Evolutionary conservation across 2,329 filamentous ascomycete genomes (phyloP).

Genomic region (Trichoderma semiorbis): DNA sequence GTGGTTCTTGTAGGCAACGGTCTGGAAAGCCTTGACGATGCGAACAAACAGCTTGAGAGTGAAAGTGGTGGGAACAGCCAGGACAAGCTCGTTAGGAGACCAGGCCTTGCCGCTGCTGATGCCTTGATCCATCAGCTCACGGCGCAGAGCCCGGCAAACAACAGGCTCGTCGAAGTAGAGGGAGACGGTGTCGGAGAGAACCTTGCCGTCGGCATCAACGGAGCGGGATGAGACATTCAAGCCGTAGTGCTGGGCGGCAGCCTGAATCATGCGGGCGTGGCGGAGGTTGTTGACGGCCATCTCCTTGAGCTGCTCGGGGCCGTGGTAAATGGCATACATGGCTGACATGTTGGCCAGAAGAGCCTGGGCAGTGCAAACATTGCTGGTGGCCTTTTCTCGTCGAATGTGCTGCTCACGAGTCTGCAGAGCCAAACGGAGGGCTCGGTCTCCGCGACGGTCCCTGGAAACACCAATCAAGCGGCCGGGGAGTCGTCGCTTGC

Average conservation of each 20-base stretch:
- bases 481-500: constrained; percentile 92
- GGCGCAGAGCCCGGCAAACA: constrained; percentile 24
- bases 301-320: constrained; percentile 73
- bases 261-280: constrained; percentile 66
- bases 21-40: constrained; percentile 27
- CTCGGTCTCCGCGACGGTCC: constrained; percentile 77
- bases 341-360: constrained; percentile 93
- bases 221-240: constrained; percentile 59
- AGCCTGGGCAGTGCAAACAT: constrained; percentile 94
- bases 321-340: constrained; percentile 92
- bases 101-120: constrained; percentile 71
- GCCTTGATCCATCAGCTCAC: constrained; percentile 49
- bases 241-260: constrained; percentile 59
- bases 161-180: constrained; percentile 45
- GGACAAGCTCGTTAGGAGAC: constrained; percentile 25
- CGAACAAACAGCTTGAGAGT: constrained; percentile 23
- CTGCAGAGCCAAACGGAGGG: constrained; percentile 81
- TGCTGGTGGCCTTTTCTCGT: constrained; percentile 94
- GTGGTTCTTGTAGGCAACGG: constrained; percentile 27
- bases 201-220: constrained; percentile 52
- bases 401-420: constrained; percentile 95
- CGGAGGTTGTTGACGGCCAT: constrained; percentile 78
- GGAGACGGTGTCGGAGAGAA: constrained; percentile 77
- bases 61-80: constrained; percentile 29
- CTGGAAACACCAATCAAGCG: constrained; percentile 88